These are phyloP conservation scores for Abelmoschus esculentus DNA, from an alignment of 345 rosid species.

Conservation along the genomic window DNA sequence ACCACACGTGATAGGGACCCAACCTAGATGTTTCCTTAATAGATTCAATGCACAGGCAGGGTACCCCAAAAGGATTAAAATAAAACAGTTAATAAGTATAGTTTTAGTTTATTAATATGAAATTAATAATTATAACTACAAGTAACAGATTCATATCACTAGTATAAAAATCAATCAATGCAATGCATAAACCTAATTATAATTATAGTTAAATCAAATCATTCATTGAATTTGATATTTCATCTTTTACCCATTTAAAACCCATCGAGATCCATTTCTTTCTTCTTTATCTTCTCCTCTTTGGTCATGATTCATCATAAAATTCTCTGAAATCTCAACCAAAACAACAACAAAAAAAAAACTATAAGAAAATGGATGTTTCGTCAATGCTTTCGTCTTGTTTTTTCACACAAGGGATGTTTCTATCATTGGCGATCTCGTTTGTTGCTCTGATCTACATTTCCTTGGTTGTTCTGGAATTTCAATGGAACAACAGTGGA, in stretches of 20 bases:
- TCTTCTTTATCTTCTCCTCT: too few relatives aligned
- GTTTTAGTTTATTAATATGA: too few relatives aligned
- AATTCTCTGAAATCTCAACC: not conserved
- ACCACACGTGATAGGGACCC: not conserved
- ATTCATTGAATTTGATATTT: not conserved
- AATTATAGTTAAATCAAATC: too few relatives aligned
- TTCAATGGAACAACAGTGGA: conserved; percentile 1
- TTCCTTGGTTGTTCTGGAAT: not conserved
- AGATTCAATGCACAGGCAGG: not conserved
- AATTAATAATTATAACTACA: too few relatives aligned
- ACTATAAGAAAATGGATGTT: not conserved
- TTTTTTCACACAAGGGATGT: not conserved
- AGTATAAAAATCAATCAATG: too few relatives aligned
- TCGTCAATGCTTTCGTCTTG: not conserved
- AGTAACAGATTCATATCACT: too few relatives aligned
- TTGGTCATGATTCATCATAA: not conserved
- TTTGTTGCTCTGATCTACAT: not conserved
- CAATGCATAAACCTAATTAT: too few relatives aligned
- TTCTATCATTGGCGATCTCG: not conserved
- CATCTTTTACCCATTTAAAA: too few relatives aligned
- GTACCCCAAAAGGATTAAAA: too few relatives aligned
- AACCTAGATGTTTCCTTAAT: not conserved
- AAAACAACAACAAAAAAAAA: not conserved
- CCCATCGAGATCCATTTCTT: too few relatives aligned
- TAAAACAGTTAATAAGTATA: too few relatives aligned